phyloP scores from a whole-genome alignment of 768 basidiomycete genomes.

The Sistotremastrum suecicum region DNA sequence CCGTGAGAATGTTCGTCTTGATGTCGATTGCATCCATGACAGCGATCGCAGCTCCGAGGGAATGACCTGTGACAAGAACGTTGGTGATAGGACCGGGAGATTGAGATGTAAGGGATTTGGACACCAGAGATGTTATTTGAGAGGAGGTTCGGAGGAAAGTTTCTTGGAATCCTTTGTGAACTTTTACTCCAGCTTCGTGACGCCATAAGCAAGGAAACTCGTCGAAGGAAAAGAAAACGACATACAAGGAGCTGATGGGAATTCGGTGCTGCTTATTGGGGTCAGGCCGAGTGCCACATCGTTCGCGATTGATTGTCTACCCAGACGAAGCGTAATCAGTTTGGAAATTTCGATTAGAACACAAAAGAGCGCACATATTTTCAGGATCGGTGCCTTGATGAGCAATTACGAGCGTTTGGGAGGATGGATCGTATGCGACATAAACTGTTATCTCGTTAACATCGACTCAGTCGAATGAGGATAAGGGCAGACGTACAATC shows the following conservation, averaged over 20 bases:
- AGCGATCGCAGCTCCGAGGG: constrained; percentile 33
- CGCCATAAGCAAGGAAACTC: too few species aligned
- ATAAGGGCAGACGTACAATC: constrained; percentile 5
- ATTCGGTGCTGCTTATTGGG: constrained; percentile 3
- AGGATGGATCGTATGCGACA: constrained; percentile 22
- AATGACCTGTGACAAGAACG: constrained; percentile 31
- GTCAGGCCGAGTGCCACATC: constrained; percentile 17
- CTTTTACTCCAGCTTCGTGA: constrained; percentile 16
- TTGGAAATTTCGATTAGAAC: too few species aligned
- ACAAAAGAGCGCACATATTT: constrained; percentile 12
- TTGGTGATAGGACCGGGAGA: constrained; percentile 17
- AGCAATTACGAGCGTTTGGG: constrained; percentile 23
- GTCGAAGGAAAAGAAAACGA: neutral
- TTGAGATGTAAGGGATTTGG: constrained; percentile 9
- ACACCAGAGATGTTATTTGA: constrained; percentile 18
- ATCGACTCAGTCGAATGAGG: neutral
- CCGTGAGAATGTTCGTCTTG: constrained; percentile 20
- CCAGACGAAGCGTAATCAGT: too few species aligned
- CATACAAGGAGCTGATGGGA: constrained; percentile 2
- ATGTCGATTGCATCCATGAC: constrained; percentile 30
- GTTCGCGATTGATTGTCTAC: constrained; percentile 16
- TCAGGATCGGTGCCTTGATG: constrained; percentile 26
- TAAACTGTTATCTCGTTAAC: constrained; percentile 9
- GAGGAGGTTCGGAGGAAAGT: constrained; percentile 26
- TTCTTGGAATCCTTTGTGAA: constrained; percentile 26